These are phyloP conservation scores for Panicum miliaceum DNA, from an alignment of 176 grass and related monocot species.

Conservation along the genomic window DNA sequence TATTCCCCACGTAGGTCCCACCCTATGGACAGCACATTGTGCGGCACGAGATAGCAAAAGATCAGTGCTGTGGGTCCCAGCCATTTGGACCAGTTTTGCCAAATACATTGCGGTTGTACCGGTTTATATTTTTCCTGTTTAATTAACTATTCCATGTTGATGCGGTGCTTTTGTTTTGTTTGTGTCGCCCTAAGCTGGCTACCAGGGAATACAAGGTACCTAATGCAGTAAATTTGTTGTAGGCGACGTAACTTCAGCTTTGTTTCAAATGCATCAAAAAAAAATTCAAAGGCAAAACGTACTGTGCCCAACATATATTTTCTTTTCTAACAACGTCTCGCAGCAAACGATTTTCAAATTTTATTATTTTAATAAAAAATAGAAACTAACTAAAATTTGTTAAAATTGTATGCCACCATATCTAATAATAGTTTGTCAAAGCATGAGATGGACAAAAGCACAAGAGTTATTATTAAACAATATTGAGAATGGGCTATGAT, in stretches of 20 bases:
- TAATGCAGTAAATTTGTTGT: neutral
- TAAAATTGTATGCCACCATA: no score
- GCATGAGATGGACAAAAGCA: no score
- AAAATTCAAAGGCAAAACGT: neutral
- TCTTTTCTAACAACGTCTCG: neutral
- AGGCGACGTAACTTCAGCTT: neutral
- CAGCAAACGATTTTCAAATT: neutral
- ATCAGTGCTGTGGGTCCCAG: no score
- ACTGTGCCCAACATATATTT: neutral
- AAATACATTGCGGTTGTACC: no score
- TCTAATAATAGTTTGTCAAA: no score
- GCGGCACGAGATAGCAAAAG: no score
- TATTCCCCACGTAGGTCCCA: no score
- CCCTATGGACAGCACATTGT: no score
- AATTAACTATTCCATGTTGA: neutral
- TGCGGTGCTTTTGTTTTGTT: neutral
- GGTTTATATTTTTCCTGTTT: neutral
- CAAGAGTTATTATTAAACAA: no score
- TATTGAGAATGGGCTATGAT: no score
- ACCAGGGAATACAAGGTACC: neutral
- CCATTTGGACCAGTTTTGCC: no score
- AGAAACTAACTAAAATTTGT: no score
- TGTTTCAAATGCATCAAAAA: neutral
- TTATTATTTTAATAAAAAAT: neutral
- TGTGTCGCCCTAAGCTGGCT: neutral